Evolutionary conservation across 176 grass and related monocot genomes (phyloP).

Genomic region (Rhynchospora pubera): DNA sequence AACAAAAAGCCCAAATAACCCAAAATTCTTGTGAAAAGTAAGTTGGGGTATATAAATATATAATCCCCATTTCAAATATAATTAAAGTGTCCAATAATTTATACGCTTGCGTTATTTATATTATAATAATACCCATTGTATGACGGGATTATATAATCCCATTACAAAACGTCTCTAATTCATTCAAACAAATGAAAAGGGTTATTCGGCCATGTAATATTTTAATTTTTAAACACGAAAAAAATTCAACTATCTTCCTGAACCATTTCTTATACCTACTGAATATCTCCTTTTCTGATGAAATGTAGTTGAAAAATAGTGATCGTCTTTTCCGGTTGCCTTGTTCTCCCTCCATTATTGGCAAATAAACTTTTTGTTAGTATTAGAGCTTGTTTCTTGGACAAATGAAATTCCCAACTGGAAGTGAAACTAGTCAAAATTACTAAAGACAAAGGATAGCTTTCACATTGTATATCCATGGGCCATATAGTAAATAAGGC

Average conservation of each 20-base stretch:
- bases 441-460: not conserved
- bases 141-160: too few species aligned
- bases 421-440: not conserved
- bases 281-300: not conserved
- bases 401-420: not conserved
- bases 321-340: not conserved
- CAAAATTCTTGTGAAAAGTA: conserved; percentile 24
- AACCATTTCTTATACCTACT: not conserved
- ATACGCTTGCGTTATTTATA: not conserved
- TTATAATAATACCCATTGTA: too few species aligned
- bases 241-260: not conserved
- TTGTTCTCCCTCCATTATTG: not conserved
- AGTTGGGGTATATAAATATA: not conserved
- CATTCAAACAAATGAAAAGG: not conserved
- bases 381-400: conserved; percentile 6
- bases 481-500: conserved; percentile 28
- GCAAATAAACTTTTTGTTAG: conserved; percentile 30
- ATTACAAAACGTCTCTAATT: too few species aligned
- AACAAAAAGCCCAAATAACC: not conserved
- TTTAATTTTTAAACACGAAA: not conserved
- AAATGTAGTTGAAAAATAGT: not conserved
- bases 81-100: not conserved
- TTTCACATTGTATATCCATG: conserved; percentile 6
- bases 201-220: not conserved
- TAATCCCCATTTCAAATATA: not conserved